Conservation (phyloP, 176 grass and related monocot species). For the Hordeum vulgare region MorexV3_pseudomolecules_assembly NC_058519.1:402585377-402585876, state of each 20-base stretch:
- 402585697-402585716: neutral
- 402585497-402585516: too few relatives aligned
- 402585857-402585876: conserved; percentile 39
- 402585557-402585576: neutral
- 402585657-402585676: neutral
- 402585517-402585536: neutral
- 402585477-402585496: too few relatives aligned
- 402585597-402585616: neutral
- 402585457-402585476: too few relatives aligned
- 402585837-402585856: conserved; percentile 43
- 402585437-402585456: too few relatives aligned
- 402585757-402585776: too few relatives aligned
- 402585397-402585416: too few relatives aligned
- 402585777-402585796: conserved; percentile 55
- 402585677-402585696: neutral
- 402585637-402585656: neutral
- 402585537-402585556: too few relatives aligned
- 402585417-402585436: too few relatives aligned
- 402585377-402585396: too few relatives aligned
- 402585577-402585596: neutral
- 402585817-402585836: conserved; percentile 38
- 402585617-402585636: neutral
- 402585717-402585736: neutral
- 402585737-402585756: neutral
- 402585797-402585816: conserved; percentile 31